Evolutionary conservation across 1,284 basidiomycete genomes (phyloP).

Genomic region (Porodaedalea pini): DNA sequence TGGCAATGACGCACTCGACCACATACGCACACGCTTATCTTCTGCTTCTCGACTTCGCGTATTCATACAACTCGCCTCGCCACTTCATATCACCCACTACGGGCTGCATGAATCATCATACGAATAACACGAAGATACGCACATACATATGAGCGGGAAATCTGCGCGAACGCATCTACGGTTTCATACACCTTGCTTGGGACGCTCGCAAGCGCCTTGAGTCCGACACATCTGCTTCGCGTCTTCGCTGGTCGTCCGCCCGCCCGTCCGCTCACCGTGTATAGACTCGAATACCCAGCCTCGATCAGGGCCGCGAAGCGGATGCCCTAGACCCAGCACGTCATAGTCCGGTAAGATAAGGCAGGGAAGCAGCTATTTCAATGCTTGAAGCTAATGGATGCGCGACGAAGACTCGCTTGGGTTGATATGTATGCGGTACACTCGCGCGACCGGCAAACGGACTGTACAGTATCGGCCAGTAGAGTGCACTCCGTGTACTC

Average conservation of each 20-base stretch:
- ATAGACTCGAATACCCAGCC: neutral
- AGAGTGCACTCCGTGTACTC: neutral
- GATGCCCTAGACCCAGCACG: constrained; percentile 8
- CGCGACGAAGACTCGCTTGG: neutral
- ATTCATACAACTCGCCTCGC: neutral
- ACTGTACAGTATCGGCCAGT: neutral
- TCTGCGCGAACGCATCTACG: neutral
- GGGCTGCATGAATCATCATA: constrained; percentile 4
- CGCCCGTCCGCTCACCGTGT: neutral
- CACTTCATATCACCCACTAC: neutral
- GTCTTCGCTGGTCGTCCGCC: neutral
- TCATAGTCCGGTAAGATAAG: constrained; percentile 3
- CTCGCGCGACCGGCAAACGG: neutral
- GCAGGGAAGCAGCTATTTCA: neutral
- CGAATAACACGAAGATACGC: neutral
- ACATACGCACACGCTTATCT: constrained; percentile 4
- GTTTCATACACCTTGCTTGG: neutral
- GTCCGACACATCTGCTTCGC: neutral
- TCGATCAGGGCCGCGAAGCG: constrained; percentile 3
- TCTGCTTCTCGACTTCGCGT: constrained; percentile 1
- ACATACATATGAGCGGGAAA: neutral
- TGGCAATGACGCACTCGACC: neutral
- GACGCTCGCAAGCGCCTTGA: neutral
- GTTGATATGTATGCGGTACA: neutral
- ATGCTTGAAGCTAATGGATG: constrained; percentile 1